These are phyloP conservation scores for Leccinum variicolor DNA, from an alignment of 768 basidiomycete species.

Conservation along the genomic window DNA sequence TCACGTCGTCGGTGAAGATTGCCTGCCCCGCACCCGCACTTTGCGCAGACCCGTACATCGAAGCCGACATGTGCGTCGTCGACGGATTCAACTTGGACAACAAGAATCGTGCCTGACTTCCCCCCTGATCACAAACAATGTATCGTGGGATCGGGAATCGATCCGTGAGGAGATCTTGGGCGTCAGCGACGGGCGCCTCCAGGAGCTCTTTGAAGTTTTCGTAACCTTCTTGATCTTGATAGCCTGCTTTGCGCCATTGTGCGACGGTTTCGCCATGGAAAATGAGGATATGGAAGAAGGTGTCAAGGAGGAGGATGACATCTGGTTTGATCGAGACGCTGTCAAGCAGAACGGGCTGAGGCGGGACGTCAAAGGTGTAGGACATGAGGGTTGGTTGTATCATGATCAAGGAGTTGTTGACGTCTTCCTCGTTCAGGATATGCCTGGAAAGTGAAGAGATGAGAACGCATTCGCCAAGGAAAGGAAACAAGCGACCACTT, in stretches of 20 bases:
- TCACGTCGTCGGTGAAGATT: conserved; percentile 99
- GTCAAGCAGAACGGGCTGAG: conserved; percentile 94
- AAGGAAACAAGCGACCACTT: conserved; percentile 16
- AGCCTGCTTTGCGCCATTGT: conserved; percentile 97
- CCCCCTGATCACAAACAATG: conserved; percentile 96
- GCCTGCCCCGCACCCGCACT: conserved; percentile 75
- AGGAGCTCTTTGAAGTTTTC: conserved; percentile 97
- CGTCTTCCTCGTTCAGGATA: conserved; percentile 93
- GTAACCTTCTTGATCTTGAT: conserved; percentile 98
- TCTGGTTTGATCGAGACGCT: conserved; percentile 97
- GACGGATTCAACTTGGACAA: conserved; percentile 95
- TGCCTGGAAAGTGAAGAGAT: conserved; percentile 52
- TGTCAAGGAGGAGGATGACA: conserved; percentile 93
- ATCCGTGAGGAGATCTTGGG: conserved; percentile 94
- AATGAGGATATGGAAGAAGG: conserved; percentile 99
- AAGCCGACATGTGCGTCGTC: conserved; percentile 92
- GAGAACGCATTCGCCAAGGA: not conserved
- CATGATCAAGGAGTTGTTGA: conserved; percentile 99
- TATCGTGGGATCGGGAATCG: conserved; percentile 97
- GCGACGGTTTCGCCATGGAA: conserved; percentile 98
- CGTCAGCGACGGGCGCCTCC: conserved; percentile 82
- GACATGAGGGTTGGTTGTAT: conserved; percentile 99
- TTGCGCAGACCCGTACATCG: conserved; percentile 81
- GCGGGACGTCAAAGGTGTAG: conserved; percentile 87
- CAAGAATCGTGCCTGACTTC: conserved; percentile 97